phyloP scores from a whole-genome alignment of 768 basidiomycete species.

The Suillus cothurnatus region DNA sequence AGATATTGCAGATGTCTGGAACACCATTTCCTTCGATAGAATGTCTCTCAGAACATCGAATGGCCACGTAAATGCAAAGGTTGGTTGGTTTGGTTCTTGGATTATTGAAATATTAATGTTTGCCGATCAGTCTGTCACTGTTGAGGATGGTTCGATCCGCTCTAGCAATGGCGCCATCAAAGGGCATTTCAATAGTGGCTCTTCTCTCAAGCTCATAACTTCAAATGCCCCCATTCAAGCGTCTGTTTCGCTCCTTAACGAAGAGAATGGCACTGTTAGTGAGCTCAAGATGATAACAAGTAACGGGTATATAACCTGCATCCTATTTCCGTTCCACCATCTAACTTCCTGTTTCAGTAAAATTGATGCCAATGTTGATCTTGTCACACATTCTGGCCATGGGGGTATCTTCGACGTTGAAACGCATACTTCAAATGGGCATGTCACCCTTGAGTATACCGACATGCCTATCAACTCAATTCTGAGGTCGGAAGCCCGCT shows the following conservation, averaged over 20 bases:
- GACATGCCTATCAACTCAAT: conserved; percentile 38
- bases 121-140: conserved; percentile 35
- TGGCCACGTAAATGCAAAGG: conserved; percentile 37
- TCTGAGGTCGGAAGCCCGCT: conserved; percentile 31
- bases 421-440: conserved; percentile 31
- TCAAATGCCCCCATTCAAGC: conserved; percentile 44
- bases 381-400: conserved; percentile 31
- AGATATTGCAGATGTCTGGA: conserved; percentile 35
- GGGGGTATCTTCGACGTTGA: conserved; percentile 38
- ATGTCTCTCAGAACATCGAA: conserved; percentile 40
- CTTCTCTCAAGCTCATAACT: conserved; percentile 37
- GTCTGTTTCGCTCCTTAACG: conserved; percentile 39
- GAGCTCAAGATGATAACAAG: conserved; percentile 37
- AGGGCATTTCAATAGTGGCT: conserved; percentile 43
- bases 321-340: not conserved
- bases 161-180: conserved; percentile 49
- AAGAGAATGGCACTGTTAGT: conserved; percentile 25
- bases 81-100: conserved; percentile 16
- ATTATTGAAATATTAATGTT: conserved; percentile 1
- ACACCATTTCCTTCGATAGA: conserved; percentile 38
- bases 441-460: conserved; percentile 29
- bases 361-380: conserved; percentile 33
- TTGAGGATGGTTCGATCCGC: conserved; percentile 26
- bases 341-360: conserved; percentile 26
- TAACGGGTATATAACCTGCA: conserved; percentile 36